Base-by-base conservation (phyloP, 768 basidiomycete species). In the Imleria badia region DNA sequence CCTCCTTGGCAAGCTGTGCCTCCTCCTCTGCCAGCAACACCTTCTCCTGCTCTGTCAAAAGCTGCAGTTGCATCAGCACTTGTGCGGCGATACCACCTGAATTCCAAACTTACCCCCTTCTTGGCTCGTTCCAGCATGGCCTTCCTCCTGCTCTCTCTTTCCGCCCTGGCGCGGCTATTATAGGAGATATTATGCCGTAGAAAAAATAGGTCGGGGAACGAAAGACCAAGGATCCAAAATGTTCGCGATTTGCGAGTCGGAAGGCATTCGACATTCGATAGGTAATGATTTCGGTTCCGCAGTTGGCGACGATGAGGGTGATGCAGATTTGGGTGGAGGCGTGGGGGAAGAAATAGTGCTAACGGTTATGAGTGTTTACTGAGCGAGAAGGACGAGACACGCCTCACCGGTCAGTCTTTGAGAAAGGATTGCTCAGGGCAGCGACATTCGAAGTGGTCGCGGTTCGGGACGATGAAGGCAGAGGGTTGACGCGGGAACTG, bases 111-210 rank as follows among this genome's bases (percentile, higher is more conserved):
- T 71, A 90, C 83, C 59, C 90, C 90, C 72, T 87, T 92, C 79
- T 79, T 80, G 6, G 84, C 87, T 38, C 90, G 81, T 54, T 80
- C 85, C 66, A 81, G 75, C 83, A 92, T 83, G 3, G 85, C 89
- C 68, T 80, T 84, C 56, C 81, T 68, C 65, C 78, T 77, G 61
- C 88, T 91, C 65, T 85, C 85, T 64, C 81, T 77, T 71, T 93
- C 91, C 13, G 84, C 85, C 72, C 76, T 85, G 39, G 88, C 87
- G 20, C 89, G 87, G 60, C 89, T 90, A 65, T 57, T 55, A 56
- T 43, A 64, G 50, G 45, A 55, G 54, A 58, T 29, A 73, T 89
- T 72, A 91, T 55, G 86, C 86, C 59, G 73, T 70, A 42, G 81
- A 81, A 64, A 89, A 90, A 26, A 91, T 74, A 34, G 87, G 76